phyloP scores from a whole-genome alignment of 169 alveolate genomes.

The Toxoplasma gondii region DNA sequence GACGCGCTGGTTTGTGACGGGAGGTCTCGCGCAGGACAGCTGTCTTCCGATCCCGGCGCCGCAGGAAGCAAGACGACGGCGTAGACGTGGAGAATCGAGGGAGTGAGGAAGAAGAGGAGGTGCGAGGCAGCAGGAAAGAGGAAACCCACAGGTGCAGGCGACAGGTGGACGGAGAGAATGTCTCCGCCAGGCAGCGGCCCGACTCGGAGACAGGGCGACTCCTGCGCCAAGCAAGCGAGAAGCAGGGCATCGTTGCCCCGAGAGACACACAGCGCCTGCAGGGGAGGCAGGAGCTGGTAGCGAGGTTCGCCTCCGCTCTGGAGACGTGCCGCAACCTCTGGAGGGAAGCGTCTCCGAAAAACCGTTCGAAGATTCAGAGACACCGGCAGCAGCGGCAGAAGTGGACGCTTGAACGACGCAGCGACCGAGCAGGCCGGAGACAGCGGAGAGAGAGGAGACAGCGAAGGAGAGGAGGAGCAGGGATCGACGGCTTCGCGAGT shows the following conservation, averaged over 20 bases:
- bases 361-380: not conserved
- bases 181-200: slow-evolving; percentile 11
- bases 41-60: not conserved
- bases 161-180: not conserved
- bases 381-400: not conserved
- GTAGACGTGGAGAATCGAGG: not conserved
- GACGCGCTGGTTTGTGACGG: not conserved
- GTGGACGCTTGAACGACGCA: not conserved
- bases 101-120: slow-evolving; percentile 25
- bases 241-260: not conserved
- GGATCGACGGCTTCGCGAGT: not conserved
- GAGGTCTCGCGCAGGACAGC: not conserved
- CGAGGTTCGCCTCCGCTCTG: not conserved
- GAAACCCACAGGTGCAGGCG: not conserved
- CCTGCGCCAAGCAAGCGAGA: not conserved
- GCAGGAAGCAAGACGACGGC: not conserved
- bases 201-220: slow-evolving; percentile 4
- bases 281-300: slow-evolving; percentile 12
- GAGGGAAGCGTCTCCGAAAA: not conserved
- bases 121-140: slow-evolving; percentile 5
- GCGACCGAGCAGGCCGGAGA: not conserved
- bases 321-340: not conserved
- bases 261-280: not conserved
- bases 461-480: not conserved
- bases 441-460: not conserved